These are phyloP conservation scores for Paramecium sonneborni DNA, from an alignment of 73 alveolate genomes.

Conservation along the genomic window DNA sequence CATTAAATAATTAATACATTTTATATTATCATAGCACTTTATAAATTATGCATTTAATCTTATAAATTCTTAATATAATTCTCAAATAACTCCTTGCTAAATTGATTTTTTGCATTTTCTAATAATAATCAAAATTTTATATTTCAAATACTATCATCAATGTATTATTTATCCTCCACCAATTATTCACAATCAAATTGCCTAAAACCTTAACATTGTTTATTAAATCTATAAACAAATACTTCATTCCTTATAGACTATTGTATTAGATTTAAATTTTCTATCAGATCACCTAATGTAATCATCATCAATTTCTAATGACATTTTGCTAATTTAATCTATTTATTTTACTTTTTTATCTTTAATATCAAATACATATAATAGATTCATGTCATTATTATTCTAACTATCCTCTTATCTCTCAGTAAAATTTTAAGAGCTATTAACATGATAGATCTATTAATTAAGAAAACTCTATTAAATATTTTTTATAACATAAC, in stretches of 20 bases:
- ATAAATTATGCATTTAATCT: background rate
- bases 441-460: background rate
- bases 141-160: background rate
- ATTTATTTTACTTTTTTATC: background rate
- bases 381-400: background rate
- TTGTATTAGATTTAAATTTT: background rate
- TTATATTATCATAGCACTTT: background rate
- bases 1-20: background rate
- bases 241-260: background rate
- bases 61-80: background rate
- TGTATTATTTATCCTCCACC: background rate
- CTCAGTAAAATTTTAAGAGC: background rate
- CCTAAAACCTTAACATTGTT: background rate
- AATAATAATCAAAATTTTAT: background rate
- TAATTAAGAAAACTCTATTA: background rate
- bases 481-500: background rate
- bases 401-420: background rate
- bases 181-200: background rate
- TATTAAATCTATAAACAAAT: background rate
- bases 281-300: background rate
- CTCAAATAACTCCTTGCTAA: background rate
- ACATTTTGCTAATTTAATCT: background rate
- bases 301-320: background rate
- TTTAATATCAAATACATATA: background rate
- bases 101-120: background rate